Percentiles rank a stretch among this genome's conserved stretches.
Evolutionary conservation across 169 alveolate genomes (phyloP).

Genomic region (Plasmodium berghei): DNA sequence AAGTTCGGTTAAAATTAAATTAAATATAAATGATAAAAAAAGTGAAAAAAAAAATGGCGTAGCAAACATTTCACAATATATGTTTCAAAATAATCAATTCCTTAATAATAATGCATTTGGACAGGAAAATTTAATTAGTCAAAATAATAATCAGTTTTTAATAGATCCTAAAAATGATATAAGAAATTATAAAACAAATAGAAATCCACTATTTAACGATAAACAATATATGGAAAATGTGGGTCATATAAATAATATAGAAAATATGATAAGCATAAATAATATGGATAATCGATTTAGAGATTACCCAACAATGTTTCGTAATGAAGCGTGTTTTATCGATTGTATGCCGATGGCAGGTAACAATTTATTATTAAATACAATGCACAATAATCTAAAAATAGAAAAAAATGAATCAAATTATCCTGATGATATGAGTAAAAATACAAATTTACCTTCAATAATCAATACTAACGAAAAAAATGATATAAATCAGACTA

Average conservation of each 20-base stretch:
- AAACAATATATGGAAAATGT: not conserved
- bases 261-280: not conserved
- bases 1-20: slow-evolving; percentile 65
- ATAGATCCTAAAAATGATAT: slow-evolving; percentile 9
- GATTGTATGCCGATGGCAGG: slow-evolving; percentile 75
- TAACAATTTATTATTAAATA: slow-evolving; percentile 56
- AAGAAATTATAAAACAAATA: not conserved
- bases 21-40: slow-evolving; percentile 48
- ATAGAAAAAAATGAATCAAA: slow-evolving; percentile 29
- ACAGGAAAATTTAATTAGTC: not conserved
- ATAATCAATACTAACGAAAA: slow-evolving; percentile 1
- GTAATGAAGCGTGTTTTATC: slow-evolving; percentile 33
- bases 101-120: slow-evolving; percentile 13
- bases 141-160: not conserved
- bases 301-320: not conserved
- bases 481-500: not conserved
- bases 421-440: slow-evolving; percentile 9
- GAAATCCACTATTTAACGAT: no score
- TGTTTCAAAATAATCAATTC: slow-evolving; percentile 24
- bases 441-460: slow-evolving; percentile 4
- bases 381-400: slow-evolving; percentile 37
- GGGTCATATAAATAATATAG: not conserved
- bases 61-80: slow-evolving; percentile 2
- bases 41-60: not conserved
- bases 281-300: no score